phyloP scores from a whole-genome alignment of 768 basidiomycete genomes.

The Amanita pallidorosea region DNA sequence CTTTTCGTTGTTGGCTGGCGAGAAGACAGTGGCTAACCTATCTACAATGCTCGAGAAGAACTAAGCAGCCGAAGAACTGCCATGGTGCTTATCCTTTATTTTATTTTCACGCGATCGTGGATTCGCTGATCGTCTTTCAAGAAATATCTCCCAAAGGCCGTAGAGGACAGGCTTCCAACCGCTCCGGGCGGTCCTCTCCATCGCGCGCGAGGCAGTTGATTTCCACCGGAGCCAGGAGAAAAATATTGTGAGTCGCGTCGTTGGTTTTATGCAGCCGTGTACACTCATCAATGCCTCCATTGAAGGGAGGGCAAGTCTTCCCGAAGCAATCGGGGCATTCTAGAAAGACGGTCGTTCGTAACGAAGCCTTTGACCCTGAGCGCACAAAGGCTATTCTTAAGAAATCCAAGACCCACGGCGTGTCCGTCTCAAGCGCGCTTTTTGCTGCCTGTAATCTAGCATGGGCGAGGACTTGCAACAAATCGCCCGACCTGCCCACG shows the following conservation, averaged over 20 bases:
- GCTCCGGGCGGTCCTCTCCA: slow-evolving; percentile 25
- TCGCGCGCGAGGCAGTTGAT: slow-evolving; percentile 43
- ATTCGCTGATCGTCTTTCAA: background rate
- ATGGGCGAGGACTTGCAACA: slow-evolving; percentile 44
- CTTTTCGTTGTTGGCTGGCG: slow-evolving; percentile 41
- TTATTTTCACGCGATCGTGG: background rate
- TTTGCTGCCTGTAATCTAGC: slow-evolving; percentile 72
- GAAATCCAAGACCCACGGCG: slow-evolving; percentile 59
- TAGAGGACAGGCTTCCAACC: slow-evolving; percentile 24
- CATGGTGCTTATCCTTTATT: background rate
- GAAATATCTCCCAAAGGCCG: slow-evolving; percentile 12
- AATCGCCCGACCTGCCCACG: slow-evolving; percentile 40
- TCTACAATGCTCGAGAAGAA: background rate
- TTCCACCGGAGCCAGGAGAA: slow-evolving; percentile 42
- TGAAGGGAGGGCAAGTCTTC: slow-evolving; percentile 70
- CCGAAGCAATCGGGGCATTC: slow-evolving; percentile 32
- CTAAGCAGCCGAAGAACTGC: background rate
- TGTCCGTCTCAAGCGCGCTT: slow-evolving; percentile 65
- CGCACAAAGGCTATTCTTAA: slow-evolving; percentile 54
- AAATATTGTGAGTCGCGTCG: slow-evolving; percentile 33
- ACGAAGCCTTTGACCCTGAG: slow-evolving; percentile 42
- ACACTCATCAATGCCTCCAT: background rate
- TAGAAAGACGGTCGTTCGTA: slow-evolving; percentile 61
- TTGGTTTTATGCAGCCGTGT: background rate
- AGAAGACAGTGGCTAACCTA: background rate